Percentiles rank a stretch among this genome's conserved stretches.
Conservation (phyloP, 2,329 filamentous ascomycete species). For the Penicillium sp. region DNA sequence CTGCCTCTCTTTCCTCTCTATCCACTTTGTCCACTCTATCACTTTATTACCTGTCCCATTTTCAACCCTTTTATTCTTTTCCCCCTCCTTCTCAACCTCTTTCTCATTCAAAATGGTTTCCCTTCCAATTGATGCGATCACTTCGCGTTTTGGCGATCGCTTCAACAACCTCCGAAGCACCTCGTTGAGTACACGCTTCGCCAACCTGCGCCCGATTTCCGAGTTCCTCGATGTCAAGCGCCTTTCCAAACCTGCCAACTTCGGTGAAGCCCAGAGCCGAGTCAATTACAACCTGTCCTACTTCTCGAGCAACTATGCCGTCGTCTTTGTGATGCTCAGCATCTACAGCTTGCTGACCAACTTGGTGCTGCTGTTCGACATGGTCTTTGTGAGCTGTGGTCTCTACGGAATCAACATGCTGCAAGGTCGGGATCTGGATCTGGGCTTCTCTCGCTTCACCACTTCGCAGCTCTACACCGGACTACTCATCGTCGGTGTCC, state of each 20-base stretch:
- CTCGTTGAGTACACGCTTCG: conserved; percentile 76
- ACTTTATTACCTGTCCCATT: too few species aligned
- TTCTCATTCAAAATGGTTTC: conserved; percentile 66
- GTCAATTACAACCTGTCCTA: conserved; percentile 97
- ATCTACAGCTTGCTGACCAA: conserved; percentile 95
- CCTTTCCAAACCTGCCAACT: conserved; percentile 89
- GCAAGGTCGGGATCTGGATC: conserved; percentile 79
- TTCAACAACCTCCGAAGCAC: conserved; percentile 80
- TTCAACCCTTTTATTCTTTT: neutral
- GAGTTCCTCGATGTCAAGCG: conserved; percentile 98
- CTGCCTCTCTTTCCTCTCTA: neutral
- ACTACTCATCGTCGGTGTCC: conserved; percentile 77
- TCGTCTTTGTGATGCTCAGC: conserved; percentile 89
- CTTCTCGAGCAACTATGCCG: conserved; percentile 98
- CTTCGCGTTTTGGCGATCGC: conserved; percentile 87
- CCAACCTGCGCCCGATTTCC: conserved; percentile 84
- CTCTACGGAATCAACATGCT: conserved; percentile 92
- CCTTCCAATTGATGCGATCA: conserved; percentile 87
- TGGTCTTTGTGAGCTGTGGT: conserved; percentile 79
- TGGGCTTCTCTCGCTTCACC: conserved; percentile 78
- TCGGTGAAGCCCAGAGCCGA: conserved; percentile 81
- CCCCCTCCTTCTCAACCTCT: neutral
- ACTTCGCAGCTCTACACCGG: conserved; percentile 92
- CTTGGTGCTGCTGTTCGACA: conserved; percentile 81
- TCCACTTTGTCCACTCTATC: neutral